Evolutionary conservation across 352 stramenopile species (phyloP).

Genomic region (Bremia lactucae): DNA sequence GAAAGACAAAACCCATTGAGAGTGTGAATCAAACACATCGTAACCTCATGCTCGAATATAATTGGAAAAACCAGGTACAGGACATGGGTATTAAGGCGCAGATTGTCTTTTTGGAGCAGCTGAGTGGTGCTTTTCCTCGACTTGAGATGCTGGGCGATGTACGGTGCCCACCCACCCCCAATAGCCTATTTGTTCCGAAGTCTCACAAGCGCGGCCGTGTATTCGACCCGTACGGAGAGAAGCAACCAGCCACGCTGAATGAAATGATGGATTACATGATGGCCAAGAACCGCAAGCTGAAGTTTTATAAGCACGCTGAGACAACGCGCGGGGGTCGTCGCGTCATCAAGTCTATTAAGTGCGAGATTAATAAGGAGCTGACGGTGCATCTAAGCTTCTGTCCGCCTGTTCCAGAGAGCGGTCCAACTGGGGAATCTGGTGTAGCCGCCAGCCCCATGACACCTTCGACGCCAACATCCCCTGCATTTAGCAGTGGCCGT

Average conservation of each 20-base stretch:
- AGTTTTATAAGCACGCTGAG: constrained; percentile 83
- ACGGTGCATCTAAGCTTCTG: constrained; percentile 75
- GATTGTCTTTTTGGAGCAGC: constrained; percentile 71
- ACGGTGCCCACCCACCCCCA: constrained; percentile 56
- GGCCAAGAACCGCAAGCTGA: constrained; percentile 80
- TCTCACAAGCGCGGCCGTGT: constrained; percentile 72
- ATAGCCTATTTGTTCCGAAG: constrained; percentile 68
- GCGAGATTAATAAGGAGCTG: constrained; percentile 82
- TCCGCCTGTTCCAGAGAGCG: constrained; percentile 67
- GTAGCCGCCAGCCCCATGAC: constrained; percentile 82
- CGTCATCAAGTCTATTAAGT: constrained; percentile 80
- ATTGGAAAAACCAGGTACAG: constrained; percentile 85
- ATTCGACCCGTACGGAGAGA: constrained; percentile 77
- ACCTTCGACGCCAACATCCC: constrained; percentile 73
- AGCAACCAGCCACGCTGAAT: constrained; percentile 71
- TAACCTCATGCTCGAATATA: constrained; percentile 84
- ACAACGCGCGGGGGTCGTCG: constrained; percentile 74
- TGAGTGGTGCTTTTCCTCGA: constrained; percentile 53
- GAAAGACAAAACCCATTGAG: constrained; percentile 82
- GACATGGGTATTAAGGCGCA: constrained; percentile 78
- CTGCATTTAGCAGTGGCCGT: constrained; percentile 53
- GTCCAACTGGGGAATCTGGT: constrained; percentile 66
- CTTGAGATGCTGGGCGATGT: constrained; percentile 78
- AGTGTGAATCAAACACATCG: constrained; percentile 76
- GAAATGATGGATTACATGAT: constrained; percentile 88